Evolutionary conservation across 495 filamentous ascomycete genomes (phyloP).

Genomic region (Bathelium albidoporum): DNA sequence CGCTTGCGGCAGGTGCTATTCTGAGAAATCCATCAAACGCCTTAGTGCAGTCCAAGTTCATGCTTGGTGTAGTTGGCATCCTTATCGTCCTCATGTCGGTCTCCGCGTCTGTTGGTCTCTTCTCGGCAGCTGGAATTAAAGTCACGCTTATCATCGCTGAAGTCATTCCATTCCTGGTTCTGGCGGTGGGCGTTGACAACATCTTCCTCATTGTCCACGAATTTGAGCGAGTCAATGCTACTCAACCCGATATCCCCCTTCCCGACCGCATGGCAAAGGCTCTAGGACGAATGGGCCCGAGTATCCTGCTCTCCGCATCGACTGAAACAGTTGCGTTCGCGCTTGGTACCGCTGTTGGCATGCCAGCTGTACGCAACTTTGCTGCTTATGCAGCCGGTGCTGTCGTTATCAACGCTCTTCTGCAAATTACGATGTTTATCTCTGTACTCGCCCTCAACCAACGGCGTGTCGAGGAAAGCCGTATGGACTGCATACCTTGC

Average conservation of each 20-base stretch:
- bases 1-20: conserved; percentile 61
- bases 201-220: conserved; percentile 98
- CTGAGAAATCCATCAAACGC: conserved; percentile 69
- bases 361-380: conserved; percentile 96
- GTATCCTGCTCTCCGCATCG: conserved; percentile 86
- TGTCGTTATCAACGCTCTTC: conserved; percentile 88
- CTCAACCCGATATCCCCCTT: conserved; percentile 74
- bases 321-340: conserved; percentile 91
- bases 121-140: conserved; percentile 79
- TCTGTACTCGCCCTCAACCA: conserved; percentile 87
- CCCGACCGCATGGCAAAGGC: conserved; percentile 74
- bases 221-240: conserved; percentile 88
- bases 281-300: conserved; percentile 87
- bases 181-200: conserved; percentile 96
- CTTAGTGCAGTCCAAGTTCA: conserved; percentile 91
- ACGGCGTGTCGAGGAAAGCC: conserved; percentile 66
- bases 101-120: conserved; percentile 83
- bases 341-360: conserved; percentile 84
- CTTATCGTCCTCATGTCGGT: conserved; percentile 96
- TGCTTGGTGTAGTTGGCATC: conserved; percentile 83
- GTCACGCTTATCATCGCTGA: conserved; percentile 96
- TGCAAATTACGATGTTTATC: conserved; percentile 95
- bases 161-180: conserved; percentile 92
- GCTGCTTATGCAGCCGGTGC: conserved; percentile 92
- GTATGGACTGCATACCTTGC: conserved; percentile 92